phyloP scores from a whole-genome alignment of 1,139 yeast species.

The Debaryomyces nepalensis region DNA sequence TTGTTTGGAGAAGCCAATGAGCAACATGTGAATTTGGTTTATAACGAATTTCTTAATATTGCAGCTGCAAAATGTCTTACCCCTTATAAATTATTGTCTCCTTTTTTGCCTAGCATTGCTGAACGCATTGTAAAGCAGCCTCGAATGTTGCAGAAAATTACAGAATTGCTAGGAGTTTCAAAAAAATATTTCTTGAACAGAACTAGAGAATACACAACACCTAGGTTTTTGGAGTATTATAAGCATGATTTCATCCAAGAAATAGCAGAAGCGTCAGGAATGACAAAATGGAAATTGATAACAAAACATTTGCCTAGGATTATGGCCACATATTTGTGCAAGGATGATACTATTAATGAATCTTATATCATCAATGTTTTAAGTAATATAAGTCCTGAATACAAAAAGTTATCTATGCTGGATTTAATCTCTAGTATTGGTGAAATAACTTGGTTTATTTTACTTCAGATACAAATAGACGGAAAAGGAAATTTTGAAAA shows the following conservation, averaged over 20 bases:
- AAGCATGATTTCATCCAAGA: conserved; percentile 66
- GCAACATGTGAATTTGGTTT: conserved; percentile 67
- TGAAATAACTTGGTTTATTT: conserved; percentile 46
- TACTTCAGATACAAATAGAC: conserved; percentile 42
- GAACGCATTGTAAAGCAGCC: conserved; percentile 66
- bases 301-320: conserved; percentile 44
- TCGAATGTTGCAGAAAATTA: conserved; percentile 59
- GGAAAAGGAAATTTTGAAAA: conserved; percentile 34
- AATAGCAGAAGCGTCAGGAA: conserved; percentile 43
- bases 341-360: conserved; percentile 48
- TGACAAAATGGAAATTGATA: conserved; percentile 40
- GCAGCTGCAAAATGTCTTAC: conserved; percentile 52
- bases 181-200: conserved; percentile 64
- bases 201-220: conserved; percentile 77
- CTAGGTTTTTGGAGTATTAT: conserved; percentile 69
- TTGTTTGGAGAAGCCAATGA: conserved; percentile 63
- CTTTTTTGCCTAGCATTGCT: conserved; percentile 78
- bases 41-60: conserved; percentile 56
- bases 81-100: conserved; percentile 74
- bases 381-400: conserved; percentile 55
- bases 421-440: conserved; percentile 53
- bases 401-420: conserved; percentile 37
- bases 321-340: conserved; percentile 45
- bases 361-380: conserved; percentile 58
- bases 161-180: conserved; percentile 68